Evolutionary conservation across 768 basidiomycete genomes (phyloP).

Genomic region (Phanerodontia chrysosporium): DNA sequence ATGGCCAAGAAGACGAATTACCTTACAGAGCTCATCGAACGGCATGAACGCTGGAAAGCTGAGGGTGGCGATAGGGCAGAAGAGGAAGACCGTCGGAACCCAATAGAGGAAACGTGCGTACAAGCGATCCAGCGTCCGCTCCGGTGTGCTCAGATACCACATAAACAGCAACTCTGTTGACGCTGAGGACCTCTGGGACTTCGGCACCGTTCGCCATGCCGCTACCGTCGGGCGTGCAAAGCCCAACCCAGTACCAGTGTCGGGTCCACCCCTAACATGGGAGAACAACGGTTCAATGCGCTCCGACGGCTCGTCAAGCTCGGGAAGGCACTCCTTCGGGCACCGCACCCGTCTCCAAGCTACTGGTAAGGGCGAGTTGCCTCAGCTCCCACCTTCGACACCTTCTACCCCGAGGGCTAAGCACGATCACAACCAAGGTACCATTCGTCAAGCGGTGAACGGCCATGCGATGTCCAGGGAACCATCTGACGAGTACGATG

Average conservation of each 20-base stretch:
- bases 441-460: conserved; percentile 38
- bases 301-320: conserved; percentile 35
- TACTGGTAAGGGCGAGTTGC: conserved; percentile 51
- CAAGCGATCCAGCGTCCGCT: background rate
- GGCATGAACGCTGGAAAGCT: conserved; percentile 89
- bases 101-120: conserved; percentile 57
- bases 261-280: conserved; percentile 75
- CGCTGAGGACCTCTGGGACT: conserved; percentile 91
- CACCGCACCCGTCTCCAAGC: background rate
- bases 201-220: conserved; percentile 88
- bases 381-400: conserved; percentile 42
- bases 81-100: conserved; percentile 61
- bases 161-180: conserved; percentile 47
- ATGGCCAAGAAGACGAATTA: conserved; percentile 95
- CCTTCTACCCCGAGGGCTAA: conserved; percentile 29
- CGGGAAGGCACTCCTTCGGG: conserved; percentile 28
- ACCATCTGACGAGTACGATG: conserved; percentile 61
- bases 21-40: conserved; percentile 92
- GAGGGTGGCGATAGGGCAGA: conserved; percentile 78
- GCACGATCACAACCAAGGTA: conserved; percentile 46
- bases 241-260: conserved; percentile 47
- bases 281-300: conserved; percentile 61
- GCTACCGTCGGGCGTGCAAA: conserved; percentile 66
- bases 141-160: background rate
- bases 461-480: conserved; percentile 32